Conservation (phyloP, 1,284 basidiomycete species). For the Cerioporus squamosus region DNA sequence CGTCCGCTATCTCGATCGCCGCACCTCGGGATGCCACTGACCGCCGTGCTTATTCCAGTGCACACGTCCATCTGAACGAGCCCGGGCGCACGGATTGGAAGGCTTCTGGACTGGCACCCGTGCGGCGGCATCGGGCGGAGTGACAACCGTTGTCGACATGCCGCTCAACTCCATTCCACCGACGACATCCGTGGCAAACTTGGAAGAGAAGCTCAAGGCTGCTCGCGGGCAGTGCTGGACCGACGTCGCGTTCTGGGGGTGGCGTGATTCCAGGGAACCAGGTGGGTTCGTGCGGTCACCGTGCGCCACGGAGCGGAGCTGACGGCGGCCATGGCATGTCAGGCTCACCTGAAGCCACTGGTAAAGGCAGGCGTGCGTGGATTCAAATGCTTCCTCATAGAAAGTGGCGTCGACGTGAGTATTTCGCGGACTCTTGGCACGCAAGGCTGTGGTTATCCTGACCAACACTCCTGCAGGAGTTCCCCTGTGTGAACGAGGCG, state of each 20-base stretch:
- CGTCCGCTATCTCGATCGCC: conserved; percentile 32
- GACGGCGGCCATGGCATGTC: conserved; percentile 11
- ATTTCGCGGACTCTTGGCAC: neutral
- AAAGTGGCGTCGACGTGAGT: conserved; percentile 88
- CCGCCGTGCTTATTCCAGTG: conserved; percentile 47
- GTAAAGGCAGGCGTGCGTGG: conserved; percentile 84
- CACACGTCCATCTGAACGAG: conserved; percentile 93
- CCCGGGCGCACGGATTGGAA: conserved; percentile 92
- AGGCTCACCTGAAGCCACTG: conserved; percentile 72
- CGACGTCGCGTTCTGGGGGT: conserved; percentile 95
- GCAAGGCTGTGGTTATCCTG: neutral
- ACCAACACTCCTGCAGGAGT: conserved; percentile 66
- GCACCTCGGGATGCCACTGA: neutral
- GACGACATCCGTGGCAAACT: conserved; percentile 81
- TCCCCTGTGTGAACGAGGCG: conserved; percentile 79
- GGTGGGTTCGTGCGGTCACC: conserved; percentile 39
- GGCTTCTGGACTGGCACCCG: conserved; percentile 90
- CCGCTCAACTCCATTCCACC: conserved; percentile 95
- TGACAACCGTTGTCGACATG: conserved; percentile 95
- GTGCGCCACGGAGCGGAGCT: neutral
- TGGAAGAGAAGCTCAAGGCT: conserved; percentile 71
- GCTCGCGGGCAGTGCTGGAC: conserved; percentile 78
- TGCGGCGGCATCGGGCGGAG: conserved; percentile 88
- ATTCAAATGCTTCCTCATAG: conserved; percentile 95
- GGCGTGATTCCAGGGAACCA: conserved; percentile 91